phyloP scores from a whole-genome alignment of 129 eudicot species.

The Flaveria sonorensis region DNA sequence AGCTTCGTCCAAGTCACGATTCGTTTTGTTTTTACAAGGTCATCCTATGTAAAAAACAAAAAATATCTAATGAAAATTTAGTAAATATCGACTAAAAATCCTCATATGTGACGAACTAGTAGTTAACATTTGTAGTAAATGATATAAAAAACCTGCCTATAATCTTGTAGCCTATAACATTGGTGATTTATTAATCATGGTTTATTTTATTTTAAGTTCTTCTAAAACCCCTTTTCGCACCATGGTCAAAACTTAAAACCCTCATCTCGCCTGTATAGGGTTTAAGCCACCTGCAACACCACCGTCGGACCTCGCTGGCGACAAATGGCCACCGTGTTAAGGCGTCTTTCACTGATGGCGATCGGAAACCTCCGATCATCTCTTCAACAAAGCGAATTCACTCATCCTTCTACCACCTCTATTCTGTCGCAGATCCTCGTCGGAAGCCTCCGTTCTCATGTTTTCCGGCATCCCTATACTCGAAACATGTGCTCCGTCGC shows the following conservation, averaged over 20 bases:
- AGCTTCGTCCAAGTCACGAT: too few species aligned
- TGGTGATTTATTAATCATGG: too few species aligned
- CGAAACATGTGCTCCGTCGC: constrained; percentile 48
- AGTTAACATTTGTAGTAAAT: too few species aligned
- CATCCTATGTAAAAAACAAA: too few species aligned
- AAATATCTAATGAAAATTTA: too few species aligned
- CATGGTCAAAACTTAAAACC: constrained; percentile 20
- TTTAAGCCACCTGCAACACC: constrained; percentile 21
- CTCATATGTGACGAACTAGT: too few species aligned
- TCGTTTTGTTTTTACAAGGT: too few species aligned
- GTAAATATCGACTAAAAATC: too few species aligned
- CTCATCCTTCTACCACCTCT: constrained; percentile 20
- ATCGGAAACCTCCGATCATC: constrained; percentile 36
- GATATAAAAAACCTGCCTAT: too few species aligned
- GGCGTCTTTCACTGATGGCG: constrained; percentile 42
- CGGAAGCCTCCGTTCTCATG: constrained; percentile 36
- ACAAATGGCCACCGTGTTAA: constrained; percentile 49
- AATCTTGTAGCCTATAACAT: too few species aligned
- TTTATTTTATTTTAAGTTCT: too few species aligned
- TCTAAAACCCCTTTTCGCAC: too few species aligned
- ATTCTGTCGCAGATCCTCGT: constrained; percentile 32
- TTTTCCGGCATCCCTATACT: constrained; percentile 29
- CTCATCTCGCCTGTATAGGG: constrained; percentile 23
- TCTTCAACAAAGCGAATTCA: constrained; percentile 24
- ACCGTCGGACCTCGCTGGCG: constrained; percentile 12